Base-by-base conservation (phyloP, 306 rosid genomes). In the Cercis canadensis region DNA sequence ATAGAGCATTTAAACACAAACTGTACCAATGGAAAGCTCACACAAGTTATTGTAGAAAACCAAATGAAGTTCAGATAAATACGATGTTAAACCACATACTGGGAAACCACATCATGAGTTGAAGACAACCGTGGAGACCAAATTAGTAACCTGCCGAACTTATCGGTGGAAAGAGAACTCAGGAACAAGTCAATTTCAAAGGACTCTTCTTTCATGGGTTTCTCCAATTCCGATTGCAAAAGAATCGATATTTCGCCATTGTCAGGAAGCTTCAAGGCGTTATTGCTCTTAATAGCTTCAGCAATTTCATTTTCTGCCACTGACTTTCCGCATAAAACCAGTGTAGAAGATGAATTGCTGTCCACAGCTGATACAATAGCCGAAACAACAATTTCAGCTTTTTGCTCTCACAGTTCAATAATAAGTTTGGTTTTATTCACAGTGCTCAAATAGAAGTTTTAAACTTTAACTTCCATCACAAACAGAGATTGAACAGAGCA, bases 21-120 rank as follows among this genome's bases (percentile, higher is more conserved):
- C n/a, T n/a, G n/a, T n/a, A n/a, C n/a, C n/a, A n/a, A n/a, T n/a
- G n/a, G n/a, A n/a, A n/a, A n/a, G n/a, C n/a, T n/a, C n/a, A n/a
- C n/a, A n/a, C n/a, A n/a, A n/a, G n/a, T n/a, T n/a, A n/a, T n/a
- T n/a, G n/a, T n/a, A n/a, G n/a, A n/a, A n/a, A n/a, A n/a, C 64
- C 59, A 44, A 18, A 24, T 24, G 29, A 24, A 24, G 29, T 24
- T 24, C 3, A 24, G 29, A 24, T 24, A 24, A 24, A 24, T 24
- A 24, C 29, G 29, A 24, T 24, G 29, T 24, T 24, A 24, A 24
- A 24, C 29, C 29, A 81, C 91, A 68, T 74, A 95, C 96, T 78
- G 76, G 53, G 97, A 87, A 75, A 91, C 80, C 5, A 95, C 88
- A 73, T 95, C 97, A 9, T 95, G 99, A 4, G 99, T 95, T 3